Evolutionary conservation across 768 basidiomycete species (phyloP), one percentile per base, ranked within the genome.

Genomic region (Rhodotorula diobovata): DNA sequence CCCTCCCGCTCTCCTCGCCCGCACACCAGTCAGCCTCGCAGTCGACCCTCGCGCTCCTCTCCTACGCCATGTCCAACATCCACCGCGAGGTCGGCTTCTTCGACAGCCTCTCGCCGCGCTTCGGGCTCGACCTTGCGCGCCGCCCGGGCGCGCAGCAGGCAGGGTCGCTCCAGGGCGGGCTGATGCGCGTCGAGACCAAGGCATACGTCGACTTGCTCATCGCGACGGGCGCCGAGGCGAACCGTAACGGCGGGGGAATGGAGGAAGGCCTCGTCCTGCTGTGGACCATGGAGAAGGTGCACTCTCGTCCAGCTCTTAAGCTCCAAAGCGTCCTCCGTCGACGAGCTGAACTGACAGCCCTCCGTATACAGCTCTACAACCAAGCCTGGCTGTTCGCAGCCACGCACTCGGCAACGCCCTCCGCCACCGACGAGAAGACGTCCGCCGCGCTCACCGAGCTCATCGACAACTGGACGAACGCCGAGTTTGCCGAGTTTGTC

Each of bases 271-370:
- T 91, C 32, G 81, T 90, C 2, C 87, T 90, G 71, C 80, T 91
- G 23, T 90, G 89, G 89, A 87, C 87, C 1, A 90, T 90, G 89
- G 89, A 90, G 78, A 84, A 85, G 81, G 89, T 89, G 54, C 32
- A 80, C 41, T 15, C 14, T 43, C 14, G 9, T 39, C 39, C 39
- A 12, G 2, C 41, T 43, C 41, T 2, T 43, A 12, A 43, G 12
- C 41, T 12, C 6, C n/a, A n/a, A n/a, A n/a, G n/a, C n/a, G n/a
- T n/a, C n/a, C n/a, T n/a, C n/a, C n/a, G n/a, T n/a, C n/a, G n/a
- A n/a, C n/a, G n/a, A n/a, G n/a, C n/a, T n/a, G 8, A 2, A 28
- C 25, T 46, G 43, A 64, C 25, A n/a, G 11, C n/a, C 30, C 51
- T 54, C 30, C 11, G 20, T 45, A 15, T 20, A 32, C 55, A 90